Conservation (phyloP, 345 rosid genomes). For the Sapria himalayana region DNA sequence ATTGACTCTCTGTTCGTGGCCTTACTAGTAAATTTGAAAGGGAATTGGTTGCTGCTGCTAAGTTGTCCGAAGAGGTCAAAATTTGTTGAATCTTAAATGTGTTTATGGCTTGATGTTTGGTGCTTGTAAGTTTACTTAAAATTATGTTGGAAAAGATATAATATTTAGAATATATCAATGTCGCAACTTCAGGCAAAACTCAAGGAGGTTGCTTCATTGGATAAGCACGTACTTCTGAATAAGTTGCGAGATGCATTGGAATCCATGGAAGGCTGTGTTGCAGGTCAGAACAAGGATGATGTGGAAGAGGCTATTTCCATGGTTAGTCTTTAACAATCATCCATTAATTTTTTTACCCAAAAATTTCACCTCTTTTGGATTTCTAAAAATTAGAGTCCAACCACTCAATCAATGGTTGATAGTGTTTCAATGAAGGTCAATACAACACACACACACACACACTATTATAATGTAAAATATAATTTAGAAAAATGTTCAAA, state of each 20-base stretch:
- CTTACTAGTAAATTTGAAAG: constrained; percentile 83
- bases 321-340: constrained; percentile 37
- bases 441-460: no score
- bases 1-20: constrained; percentile 86
- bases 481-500: no score
- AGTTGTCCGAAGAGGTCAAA: constrained; percentile 78
- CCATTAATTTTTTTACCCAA: not conserved
- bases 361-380: not conserved
- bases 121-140: constrained; percentile 2
- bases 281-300: constrained; percentile 86
- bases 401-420: no score
- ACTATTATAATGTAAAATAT: no score
- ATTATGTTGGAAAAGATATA: not conserved
- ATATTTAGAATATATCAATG: constrained; percentile 6
- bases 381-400: no score
- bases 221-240: constrained; percentile 92
- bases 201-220: constrained; percentile 79
- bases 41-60: constrained; percentile 91
- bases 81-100: constrained; percentile 4
- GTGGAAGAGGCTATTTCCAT: constrained; percentile 84
- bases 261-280: constrained; percentile 74
- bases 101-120: not conserved
- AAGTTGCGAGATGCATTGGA: constrained; percentile 90
- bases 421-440: no score
- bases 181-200: constrained; percentile 56